Percentiles rank a stretch among this genome's conserved stretches.
Conservation (phyloP, 148 eudicot species). For the Linanthus parryae region DNA sequence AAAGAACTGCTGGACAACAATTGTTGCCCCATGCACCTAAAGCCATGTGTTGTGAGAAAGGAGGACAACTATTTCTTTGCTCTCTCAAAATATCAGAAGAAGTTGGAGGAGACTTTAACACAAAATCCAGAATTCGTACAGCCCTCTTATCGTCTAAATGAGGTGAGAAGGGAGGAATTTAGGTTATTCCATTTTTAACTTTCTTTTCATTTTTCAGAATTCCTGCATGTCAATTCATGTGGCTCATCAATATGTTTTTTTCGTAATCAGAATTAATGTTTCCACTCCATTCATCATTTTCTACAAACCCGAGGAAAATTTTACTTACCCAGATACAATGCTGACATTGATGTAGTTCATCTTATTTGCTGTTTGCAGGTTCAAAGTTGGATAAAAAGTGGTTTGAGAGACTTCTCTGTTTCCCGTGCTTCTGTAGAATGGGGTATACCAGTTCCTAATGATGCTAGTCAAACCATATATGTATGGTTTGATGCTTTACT, state of each 20-base stretch:
- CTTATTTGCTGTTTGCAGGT: slow-evolving; percentile 23
- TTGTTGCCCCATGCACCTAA: slow-evolving; percentile 85
- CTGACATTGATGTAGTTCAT: background rate
- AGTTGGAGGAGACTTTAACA: slow-evolving; percentile 56
- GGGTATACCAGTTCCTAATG: slow-evolving; percentile 53
- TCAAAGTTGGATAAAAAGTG: slow-evolving; percentile 54
- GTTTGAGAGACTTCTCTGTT: slow-evolving; percentile 53
- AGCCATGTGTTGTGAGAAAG: slow-evolving; percentile 79
- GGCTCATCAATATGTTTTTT: background rate
- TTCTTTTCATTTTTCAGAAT: no score
- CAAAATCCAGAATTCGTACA: slow-evolving; percentile 79
- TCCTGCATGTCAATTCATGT: no score
- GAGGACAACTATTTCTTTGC: slow-evolving; percentile 98
- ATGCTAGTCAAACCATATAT: slow-evolving; percentile 49
- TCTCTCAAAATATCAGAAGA: slow-evolving; percentile 83
- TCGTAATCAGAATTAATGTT: background rate
- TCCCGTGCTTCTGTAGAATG: slow-evolving; percentile 53
- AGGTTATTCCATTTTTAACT: background rate
- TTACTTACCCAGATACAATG: background rate
- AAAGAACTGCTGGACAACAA: slow-evolving; percentile 65
- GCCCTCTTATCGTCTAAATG: slow-evolving; percentile 81
- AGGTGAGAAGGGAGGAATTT: slow-evolving; percentile 41
- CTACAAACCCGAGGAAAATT: background rate
- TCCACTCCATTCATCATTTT: slow-evolving; percentile 3
- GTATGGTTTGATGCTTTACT: slow-evolving; percentile 76